Evolutionary conservation across 495 filamentous ascomycete genomes (phyloP).

Genomic region (Cryomyces antarcticus): DNA sequence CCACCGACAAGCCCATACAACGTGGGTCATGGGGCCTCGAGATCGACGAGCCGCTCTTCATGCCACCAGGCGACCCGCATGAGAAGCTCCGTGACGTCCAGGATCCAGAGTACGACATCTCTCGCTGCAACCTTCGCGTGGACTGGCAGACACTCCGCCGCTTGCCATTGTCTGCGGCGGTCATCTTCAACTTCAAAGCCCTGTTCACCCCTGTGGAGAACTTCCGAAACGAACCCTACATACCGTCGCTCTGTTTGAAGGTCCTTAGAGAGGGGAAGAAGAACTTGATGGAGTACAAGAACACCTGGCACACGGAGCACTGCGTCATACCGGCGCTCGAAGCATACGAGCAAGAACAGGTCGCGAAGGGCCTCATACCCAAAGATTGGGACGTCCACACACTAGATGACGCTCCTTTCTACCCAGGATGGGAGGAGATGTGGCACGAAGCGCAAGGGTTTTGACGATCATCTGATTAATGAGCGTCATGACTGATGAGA

Average conservation of each 20-base stretch:
- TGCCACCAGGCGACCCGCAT: slow-evolving; percentile 56
- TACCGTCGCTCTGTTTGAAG: slow-evolving; percentile 48
- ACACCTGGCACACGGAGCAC: slow-evolving; percentile 67
- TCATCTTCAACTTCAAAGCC: slow-evolving; percentile 86
- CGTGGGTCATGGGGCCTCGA: slow-evolving; percentile 80
- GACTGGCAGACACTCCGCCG: slow-evolving; percentile 85
- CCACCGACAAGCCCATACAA: slow-evolving; percentile 58
- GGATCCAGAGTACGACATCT: slow-evolving; percentile 30
- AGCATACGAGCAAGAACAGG: slow-evolving; percentile 50
- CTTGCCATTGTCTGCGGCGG: slow-evolving; percentile 50
- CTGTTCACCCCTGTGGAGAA: slow-evolving; percentile 60
- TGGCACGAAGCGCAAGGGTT: slow-evolving; percentile 66
- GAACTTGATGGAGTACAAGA: slow-evolving; percentile 65
- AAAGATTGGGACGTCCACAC: slow-evolving; percentile 53
- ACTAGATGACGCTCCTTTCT: slow-evolving; percentile 68
- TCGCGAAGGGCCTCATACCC: slow-evolving; percentile 36
- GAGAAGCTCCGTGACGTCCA: slow-evolving; percentile 35
- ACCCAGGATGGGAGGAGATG: slow-evolving; percentile 64
- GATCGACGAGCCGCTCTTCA: slow-evolving; percentile 55
- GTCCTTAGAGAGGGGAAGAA: slow-evolving; percentile 53
- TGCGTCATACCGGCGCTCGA: slow-evolving; percentile 49
- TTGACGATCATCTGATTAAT: slow-evolving; percentile 9
- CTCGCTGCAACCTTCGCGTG: slow-evolving; percentile 53
- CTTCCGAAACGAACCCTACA: slow-evolving; percentile 52
- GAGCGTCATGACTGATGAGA: too few species aligned